Evolutionary conservation across 116 monocot species (phyloP), one percentile per base, ranked within the genome.

Genomic region (Posidonia oceanica): DNA sequence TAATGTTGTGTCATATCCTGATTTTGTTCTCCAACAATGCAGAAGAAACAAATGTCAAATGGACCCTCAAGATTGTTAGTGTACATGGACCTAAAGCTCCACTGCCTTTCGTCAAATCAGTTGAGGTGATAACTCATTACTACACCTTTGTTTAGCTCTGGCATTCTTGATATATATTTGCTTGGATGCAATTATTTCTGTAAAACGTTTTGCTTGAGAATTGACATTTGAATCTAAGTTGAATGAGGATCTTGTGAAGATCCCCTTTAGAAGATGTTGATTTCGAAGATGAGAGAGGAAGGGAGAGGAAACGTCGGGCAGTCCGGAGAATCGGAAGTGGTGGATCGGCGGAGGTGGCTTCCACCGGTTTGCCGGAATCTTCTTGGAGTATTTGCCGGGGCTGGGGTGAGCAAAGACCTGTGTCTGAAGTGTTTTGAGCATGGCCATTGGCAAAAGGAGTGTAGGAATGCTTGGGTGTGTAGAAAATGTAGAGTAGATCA

Each of bases 81-180:
- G 48, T 80, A 60, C 98, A 93, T 84, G 98, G 93, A 44, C 70
- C 61, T 36, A 87, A 73, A 76, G 86, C 90, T 76, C 83, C 86
- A 11, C 52, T 99, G 69, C 83, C 98, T 72, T 99, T 90, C 83
- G 64, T 93, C 37, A 80, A 88, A 64, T 99, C 93, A 42, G 81
- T 99, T 52, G 88, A 93, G 98, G 98, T 99, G 13, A 66, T 22
- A 64, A 36, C 23, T 64, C 14, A 38, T 15, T 39, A 7, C 21
- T 18, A 40, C 8, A 65, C 65, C n/a, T 53, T 68, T 29, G 52
- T 51, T 68, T 68, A 52, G 7, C 68, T 68, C 42, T 42, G 4
- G 42, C 40, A 23, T 17, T 12, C 21, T 60, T 36, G 3, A 23
- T 29, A 60, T 13, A 60, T 22, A 7, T 23, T 60, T 36, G 12